Base-by-base conservation (phyloP, 495 filamentous ascomycete species). In the Lepraria neglecta region DNA sequence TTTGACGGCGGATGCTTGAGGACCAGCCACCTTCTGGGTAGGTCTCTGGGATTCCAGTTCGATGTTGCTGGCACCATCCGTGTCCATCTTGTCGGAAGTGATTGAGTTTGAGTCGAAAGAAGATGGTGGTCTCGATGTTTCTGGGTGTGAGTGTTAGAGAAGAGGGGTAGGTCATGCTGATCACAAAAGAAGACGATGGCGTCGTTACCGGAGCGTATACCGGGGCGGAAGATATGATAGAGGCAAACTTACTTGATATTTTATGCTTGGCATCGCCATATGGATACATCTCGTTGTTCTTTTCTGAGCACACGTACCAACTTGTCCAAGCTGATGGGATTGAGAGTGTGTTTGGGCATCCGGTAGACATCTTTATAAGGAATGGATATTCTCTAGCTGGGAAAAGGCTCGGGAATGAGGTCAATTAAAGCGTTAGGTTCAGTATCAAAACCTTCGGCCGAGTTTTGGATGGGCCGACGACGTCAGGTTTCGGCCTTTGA, bases 41-140 rank as follows among this genome's bases (percentile, higher is more conserved):
- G 35, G 19, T 5, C 3, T 47, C 33, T 61, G 59, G n/a, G 59
- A 61, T 40, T 61, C 59, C 1, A 61, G 19, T 19, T 61, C 59
- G 40, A 54, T 48, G 33, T 17, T 33, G 50, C 24, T 61, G 6
- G 38, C 27, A 15, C 45, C 24, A 6, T 43, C 47, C 47, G 52
- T 52, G 3, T 28, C 28, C 3, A 21, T 44, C 4, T 40, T 44
- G 3, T 47, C 28, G 7, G 33, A 42, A 40, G 5, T 50, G 3
- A 28, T 31, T 35, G 58, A 51, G 17, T 50, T 52, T 15, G 58
- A 28, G 15, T 51, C 42, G 46, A 11, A n/a, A 21, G 35, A 27
- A 3, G 58, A 51, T n/a, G 44, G 50, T n/a, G 27, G 30, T 38
- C 30, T 9, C 2, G 38, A n/a, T 9, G 35, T 44, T 35, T 48